Conservation (phyloP, 129 eudicot species). For the Lactuca saligna region DNA sequence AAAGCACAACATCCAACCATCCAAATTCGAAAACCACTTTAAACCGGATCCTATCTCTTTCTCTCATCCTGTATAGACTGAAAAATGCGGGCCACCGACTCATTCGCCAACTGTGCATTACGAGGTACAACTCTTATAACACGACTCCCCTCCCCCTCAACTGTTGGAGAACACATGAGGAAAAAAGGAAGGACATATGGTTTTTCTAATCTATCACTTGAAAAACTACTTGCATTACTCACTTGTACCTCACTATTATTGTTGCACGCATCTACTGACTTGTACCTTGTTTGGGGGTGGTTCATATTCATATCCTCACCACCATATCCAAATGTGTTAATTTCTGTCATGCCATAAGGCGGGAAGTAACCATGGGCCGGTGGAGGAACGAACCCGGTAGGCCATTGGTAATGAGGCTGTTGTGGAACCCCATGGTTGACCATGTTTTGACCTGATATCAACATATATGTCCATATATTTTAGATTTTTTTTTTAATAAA, state of each 20-base stretch:
- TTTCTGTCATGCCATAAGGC: constrained; percentile 62
- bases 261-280: constrained; percentile 30
- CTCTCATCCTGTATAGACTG: constrained; percentile 88
- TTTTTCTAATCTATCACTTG: constrained; percentile 43
- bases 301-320: background rate
- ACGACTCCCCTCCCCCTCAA: constrained; percentile 14
- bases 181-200: constrained; percentile 58
- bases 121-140: constrained; percentile 84
- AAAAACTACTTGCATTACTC: constrained; percentile 78
- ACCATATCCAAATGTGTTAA: constrained; percentile 38
- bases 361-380: constrained; percentile 72
- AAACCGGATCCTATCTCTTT: constrained; percentile 50
- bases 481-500: no score
- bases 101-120: constrained; percentile 67
- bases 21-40: constrained; percentile 13
- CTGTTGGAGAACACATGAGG: constrained; percentile 43
- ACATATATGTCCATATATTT: background rate
- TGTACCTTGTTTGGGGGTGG: constrained; percentile 15
- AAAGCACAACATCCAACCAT: constrained; percentile 14
- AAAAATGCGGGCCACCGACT: constrained; percentile 80
- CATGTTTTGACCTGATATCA: constrained; percentile 25
- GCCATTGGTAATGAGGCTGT: constrained; percentile 43
- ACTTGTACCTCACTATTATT: constrained; percentile 55
- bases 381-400: constrained; percentile 46
- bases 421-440: constrained; percentile 48